Percentiles rank a stretch among this genome's conserved stretches.
phyloP scores from a whole-genome alignment of 1,284 basidiomycete species.

The Ganoderma lingzhi region DNA sequence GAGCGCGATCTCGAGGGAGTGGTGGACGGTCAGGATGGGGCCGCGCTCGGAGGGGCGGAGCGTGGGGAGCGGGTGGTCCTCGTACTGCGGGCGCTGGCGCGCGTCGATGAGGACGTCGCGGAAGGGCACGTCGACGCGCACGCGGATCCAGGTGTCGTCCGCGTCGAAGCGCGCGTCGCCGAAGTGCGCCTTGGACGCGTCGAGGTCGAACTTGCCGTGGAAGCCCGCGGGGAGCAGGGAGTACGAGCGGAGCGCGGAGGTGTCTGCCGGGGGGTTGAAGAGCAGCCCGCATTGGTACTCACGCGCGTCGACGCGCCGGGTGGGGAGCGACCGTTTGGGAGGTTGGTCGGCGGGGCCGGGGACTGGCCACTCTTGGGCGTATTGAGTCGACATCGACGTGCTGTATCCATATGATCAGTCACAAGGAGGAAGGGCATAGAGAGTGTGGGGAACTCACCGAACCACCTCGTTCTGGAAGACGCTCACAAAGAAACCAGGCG shows the following conservation, averaged over 20 bases:
- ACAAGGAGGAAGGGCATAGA: not conserved
- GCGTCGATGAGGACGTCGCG: slow-evolving; percentile 31
- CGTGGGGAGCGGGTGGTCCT: slow-evolving; percentile 45
- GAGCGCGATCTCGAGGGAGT: slow-evolving; percentile 61
- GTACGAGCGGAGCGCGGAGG: slow-evolving; percentile 48
- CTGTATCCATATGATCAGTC: slow-evolving; percentile 41
- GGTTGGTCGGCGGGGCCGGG: slow-evolving; percentile 65
- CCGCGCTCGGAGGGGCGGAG: slow-evolving; percentile 56
- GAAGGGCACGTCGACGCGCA: slow-evolving; percentile 29
- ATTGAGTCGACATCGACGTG: slow-evolving; percentile 47
- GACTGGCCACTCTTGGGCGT: slow-evolving; percentile 57
- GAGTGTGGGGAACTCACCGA: slow-evolving; percentile 52
- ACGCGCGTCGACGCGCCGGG: slow-evolving; percentile 37
- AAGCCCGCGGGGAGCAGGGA: slow-evolving; percentile 60
- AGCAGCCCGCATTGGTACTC: slow-evolving; percentile 63
- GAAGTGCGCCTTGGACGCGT: slow-evolving; percentile 49
- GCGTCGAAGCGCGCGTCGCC: slow-evolving; percentile 40
- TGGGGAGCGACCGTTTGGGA: slow-evolving; percentile 60
- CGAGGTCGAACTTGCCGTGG: slow-evolving; percentile 53
- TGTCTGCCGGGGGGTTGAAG: slow-evolving; percentile 37
- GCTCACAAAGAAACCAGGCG: slow-evolving; percentile 62
- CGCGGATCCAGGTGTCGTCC: slow-evolving; percentile 25
- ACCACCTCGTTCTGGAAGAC: slow-evolving; percentile 70
- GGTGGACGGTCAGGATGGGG: slow-evolving; percentile 66
- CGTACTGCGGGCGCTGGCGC: slow-evolving; percentile 32